A percentile compares a stretch with the other conserved stretches of the same genome.
Conservation (phyloP, 225 moss, liverwort and hornwort species). For the Pseudisothecium myosuroides region DNA sequence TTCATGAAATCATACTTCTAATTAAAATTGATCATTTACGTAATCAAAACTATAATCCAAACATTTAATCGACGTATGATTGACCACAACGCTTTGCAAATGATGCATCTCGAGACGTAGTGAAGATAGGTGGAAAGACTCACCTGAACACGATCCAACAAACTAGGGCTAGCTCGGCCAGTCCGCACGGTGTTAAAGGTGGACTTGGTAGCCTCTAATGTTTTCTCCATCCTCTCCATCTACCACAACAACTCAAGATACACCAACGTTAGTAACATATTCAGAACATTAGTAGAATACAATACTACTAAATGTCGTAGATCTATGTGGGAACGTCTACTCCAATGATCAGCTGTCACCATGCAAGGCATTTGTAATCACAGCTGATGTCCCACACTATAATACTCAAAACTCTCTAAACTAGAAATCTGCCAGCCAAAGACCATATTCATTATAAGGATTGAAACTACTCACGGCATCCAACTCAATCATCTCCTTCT, state of each 20-base stretch:
- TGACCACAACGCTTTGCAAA: not conserved
- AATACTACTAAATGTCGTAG: not conserved
- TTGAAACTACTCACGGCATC: conserved; percentile 51
- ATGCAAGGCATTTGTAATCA: not conserved
- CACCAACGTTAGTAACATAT: not conserved
- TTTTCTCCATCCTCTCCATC: conserved; percentile 99
- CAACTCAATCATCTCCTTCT: conserved; percentile 87
- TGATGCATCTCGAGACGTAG: not conserved
- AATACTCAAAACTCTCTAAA: not conserved
- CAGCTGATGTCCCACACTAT: not conserved
- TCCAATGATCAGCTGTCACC: not conserved
- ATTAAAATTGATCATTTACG: not conserved
- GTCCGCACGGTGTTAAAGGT: conserved; percentile 87
- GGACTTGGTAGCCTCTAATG: conserved; percentile 64
- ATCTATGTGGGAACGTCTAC: not conserved
- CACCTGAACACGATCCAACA: conserved; percentile 94
- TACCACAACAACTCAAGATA: conserved; percentile 7
- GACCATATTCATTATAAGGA: not conserved
- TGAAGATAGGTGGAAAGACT: not conserved
- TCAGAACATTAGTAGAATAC: not conserved
- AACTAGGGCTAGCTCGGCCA: conserved; percentile 75
- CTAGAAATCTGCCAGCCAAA: not conserved
- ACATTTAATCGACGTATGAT: not conserved
- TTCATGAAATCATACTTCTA: not conserved
- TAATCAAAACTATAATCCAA: not conserved